Base-by-base conservation (phyloP, 345 rosid species). In the Gossypium raimondii region DNA sequence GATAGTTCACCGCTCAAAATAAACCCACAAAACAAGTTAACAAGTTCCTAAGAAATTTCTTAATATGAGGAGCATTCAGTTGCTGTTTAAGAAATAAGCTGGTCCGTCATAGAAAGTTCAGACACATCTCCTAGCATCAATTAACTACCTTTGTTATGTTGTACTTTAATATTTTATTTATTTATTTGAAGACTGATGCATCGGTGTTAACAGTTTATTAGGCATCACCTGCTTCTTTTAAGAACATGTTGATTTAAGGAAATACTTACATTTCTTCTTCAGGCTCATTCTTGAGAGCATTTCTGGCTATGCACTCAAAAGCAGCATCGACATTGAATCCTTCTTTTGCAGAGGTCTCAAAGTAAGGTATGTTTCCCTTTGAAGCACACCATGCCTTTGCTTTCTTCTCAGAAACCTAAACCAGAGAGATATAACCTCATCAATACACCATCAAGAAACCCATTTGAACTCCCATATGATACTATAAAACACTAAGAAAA, bases 381-480 rank as follows among this genome's bases (percentile, higher is more conserved):
- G 97, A 89, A 73, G 97, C 97, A 82, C 97, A 92, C 97, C 97
- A 94, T 38, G 94, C 92, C 83, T 87, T 87, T 3, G 90, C 94
- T 77, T 92, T 94, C 83, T 92, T 94, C 85, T 94, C 97, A 60
- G 92, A 92, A 43, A 92, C 94, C 98, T 93, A 70, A 78, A 41
- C 51, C 43, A 25, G 44, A 48, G 50, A 73, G 52, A 41, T 47
- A n/a, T 17, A 58, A 73, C 44, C 41, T 44, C 75, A 44, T 12
- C 38, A 5, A 20, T 61, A 20, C 61, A 53, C 14, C 27, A 34
- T 17, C 9, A n/a, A 2, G 29, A 45, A 48, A 29, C 48, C 29
- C 29, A 41, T 62, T 14, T 16, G 60, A 55, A 3, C 11, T 47
- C 12, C 18, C 13, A 7, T 47, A 3, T 41, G 45, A n/a, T 41